Evolutionary conservation across 257 asterid species (phyloP).

Genomic region (Paraleonurus japonicus): DNA sequence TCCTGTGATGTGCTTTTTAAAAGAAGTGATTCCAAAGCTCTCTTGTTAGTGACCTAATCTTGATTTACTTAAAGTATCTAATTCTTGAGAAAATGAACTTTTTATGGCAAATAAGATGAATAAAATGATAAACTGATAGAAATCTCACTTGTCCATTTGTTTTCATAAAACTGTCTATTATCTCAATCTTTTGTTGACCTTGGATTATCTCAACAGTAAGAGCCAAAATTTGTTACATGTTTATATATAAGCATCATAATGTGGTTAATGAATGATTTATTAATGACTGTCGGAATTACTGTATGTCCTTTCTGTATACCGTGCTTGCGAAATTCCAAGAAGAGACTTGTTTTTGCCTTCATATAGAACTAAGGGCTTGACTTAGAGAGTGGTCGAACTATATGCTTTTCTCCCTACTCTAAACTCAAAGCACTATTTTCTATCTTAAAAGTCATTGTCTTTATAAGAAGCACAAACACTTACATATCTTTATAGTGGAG

Average conservation of each 20-base stretch:
- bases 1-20: background rate
- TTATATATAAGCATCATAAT: background rate
- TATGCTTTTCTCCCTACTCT: background rate
- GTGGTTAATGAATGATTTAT: background rate
- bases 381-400: background rate
- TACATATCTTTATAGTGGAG: background rate
- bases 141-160: background rate
- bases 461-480: background rate
- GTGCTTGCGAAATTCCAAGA: background rate
- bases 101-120: background rate
- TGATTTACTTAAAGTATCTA: background rate
- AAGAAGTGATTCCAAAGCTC: background rate
- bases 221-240: background rate
- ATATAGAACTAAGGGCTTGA: background rate
- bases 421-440: background rate
- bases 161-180: background rate
- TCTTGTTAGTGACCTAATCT: background rate
- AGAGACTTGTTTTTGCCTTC: background rate
- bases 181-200: background rate
- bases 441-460: background rate
- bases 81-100: background rate
- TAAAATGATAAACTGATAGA: background rate
- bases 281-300: background rate
- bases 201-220: background rate
- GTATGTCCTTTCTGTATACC: background rate